phyloP scores from a whole-genome alignment of 2,329 filamentous ascomycete genomes.

The Ophiocordyceps robertsii region DNA sequence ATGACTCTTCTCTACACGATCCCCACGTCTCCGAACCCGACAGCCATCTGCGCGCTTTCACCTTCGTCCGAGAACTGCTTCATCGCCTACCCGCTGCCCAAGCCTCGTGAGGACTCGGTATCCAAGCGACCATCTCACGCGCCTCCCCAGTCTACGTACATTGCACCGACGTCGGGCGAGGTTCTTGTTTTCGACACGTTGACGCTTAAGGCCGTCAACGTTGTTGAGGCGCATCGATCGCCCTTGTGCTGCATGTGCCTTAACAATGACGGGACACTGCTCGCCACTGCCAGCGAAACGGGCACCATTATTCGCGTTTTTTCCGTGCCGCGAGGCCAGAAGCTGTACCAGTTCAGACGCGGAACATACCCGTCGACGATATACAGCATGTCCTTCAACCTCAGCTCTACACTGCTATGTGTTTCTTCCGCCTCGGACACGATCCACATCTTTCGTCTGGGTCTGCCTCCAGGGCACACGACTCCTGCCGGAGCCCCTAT shows the following conservation, averaged over 20 bases:
- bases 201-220: slow-evolving; percentile 83
- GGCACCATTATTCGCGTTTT: slow-evolving; percentile 97
- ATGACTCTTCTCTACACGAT: slow-evolving; percentile 93
- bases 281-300: slow-evolving; percentile 93
- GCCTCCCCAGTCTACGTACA: slow-evolving; percentile 64
- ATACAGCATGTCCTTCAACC: slow-evolving; percentile 98
- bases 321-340: slow-evolving; percentile 77
- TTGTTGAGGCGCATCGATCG: slow-evolving; percentile 87
- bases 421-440: slow-evolving; percentile 95
- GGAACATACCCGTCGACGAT: slow-evolving; percentile 93
- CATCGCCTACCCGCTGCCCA: slow-evolving; percentile 83
- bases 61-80: slow-evolving; percentile 94
- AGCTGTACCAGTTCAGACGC: slow-evolving; percentile 89
- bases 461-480: slow-evolving; percentile 27
- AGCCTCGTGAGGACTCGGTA: slow-evolving; percentile 47
- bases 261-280: slow-evolving; percentile 80
- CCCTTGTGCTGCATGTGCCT: slow-evolving; percentile 82
- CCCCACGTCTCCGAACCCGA: slow-evolving; percentile 83
- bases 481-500: slow-evolving; percentile 22
- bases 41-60: slow-evolving; percentile 81
- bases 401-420: slow-evolving; percentile 81
- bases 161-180: slow-evolving; percentile 77
- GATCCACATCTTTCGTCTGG: slow-evolving; percentile 86
- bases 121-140: slow-evolving; percentile 63
- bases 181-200: slow-evolving; percentile 86